Evolutionary conservation across 495 filamentous ascomycete genomes (phyloP), one percentile per base, ranked within the genome.

Genomic region (Parathielavia appendiculata): DNA sequence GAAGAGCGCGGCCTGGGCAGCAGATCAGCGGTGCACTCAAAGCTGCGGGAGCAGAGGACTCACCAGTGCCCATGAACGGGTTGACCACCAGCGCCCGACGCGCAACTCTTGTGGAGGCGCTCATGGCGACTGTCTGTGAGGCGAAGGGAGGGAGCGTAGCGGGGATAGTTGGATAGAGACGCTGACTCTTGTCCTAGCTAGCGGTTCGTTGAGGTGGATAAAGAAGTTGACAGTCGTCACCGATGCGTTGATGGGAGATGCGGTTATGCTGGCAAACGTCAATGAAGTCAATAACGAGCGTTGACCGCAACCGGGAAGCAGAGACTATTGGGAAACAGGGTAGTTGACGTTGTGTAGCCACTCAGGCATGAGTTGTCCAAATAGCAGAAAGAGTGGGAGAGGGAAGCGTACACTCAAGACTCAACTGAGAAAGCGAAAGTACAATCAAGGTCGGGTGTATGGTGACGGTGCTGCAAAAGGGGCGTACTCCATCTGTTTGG

Each of bases 61-160:
- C 62, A 75, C 80, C 72, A 60, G 70, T 67, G 62, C 62, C 69
- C 63, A 75, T 56, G 60, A 87, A 75, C 32, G 81, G 75, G 66
- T 81, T 81, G 63, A 79, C 74, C 46, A 79, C 73, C 56, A 79
- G 72, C 44, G 82, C 83, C 75, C 76, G 76, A 49, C 83, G 77
- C 71, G 83, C 78, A 47, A 83, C 71, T 71, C 75, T 74, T 40
- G 83, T 74, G 41, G 85, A 82, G 66, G 78, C 78, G 76, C 81
- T 86, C 83, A 86, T 86, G 59, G 51, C 57, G 48, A 26, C n/a
- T 47, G 46, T 57, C 23, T 22, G 26, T 48, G 36, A 41, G 49
- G 45, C 20, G 26, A 35, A 52, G 43, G 35, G 39, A 45, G 34
- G 3, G 30, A 40, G n/a, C 2, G 23, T 48, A 12, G 44, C 11